Conservation (phyloP, 2,329 filamentous ascomycete genomes). For the Claviceps sp. region DNA sequence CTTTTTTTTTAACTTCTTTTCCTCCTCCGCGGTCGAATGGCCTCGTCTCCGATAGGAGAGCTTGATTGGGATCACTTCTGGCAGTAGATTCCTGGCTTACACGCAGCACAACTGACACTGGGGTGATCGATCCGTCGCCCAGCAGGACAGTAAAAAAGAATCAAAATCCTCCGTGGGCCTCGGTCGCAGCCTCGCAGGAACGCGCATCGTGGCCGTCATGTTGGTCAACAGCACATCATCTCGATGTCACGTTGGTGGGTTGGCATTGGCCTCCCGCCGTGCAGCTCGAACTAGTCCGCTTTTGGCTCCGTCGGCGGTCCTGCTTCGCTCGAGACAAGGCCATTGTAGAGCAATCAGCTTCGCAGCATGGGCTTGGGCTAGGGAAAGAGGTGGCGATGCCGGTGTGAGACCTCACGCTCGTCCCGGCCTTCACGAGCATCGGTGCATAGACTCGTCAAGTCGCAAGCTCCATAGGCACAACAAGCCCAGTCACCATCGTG, state of each 20-base stretch:
- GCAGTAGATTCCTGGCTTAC: background rate
- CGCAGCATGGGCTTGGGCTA: slow-evolving; percentile 32
- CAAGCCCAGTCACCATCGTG: slow-evolving; percentile 18
- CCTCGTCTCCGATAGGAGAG: background rate
- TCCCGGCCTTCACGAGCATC: slow-evolving; percentile 33
- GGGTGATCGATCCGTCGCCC: background rate
- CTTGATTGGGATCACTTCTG: background rate
- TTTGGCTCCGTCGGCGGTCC: background rate
- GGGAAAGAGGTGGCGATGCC: slow-evolving; percentile 20
- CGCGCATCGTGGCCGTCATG: slow-evolving; percentile 1
- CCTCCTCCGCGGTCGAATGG: background rate
- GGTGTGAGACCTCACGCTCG: slow-evolving; percentile 29
- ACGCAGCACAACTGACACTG: background rate
- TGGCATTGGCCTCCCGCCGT: slow-evolving; percentile 1
- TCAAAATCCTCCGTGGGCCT: background rate
- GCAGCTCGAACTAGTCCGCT: slow-evolving; percentile 1
- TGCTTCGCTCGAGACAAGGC: slow-evolving; percentile 4
- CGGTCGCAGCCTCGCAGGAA: background rate
- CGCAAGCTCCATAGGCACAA: slow-evolving; percentile 34
- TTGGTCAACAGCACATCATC: background rate
- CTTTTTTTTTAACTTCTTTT: background rate
- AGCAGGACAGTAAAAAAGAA: background rate
- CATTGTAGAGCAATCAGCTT: slow-evolving; percentile 33
- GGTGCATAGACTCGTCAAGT: slow-evolving; percentile 31
- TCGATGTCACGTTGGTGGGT: background rate